Evolutionary conservation across 306 rosid genomes (phyloP), one percentile per base, ranked within the genome.

Genomic region (Psophocarpus tetragonolobus): DNA sequence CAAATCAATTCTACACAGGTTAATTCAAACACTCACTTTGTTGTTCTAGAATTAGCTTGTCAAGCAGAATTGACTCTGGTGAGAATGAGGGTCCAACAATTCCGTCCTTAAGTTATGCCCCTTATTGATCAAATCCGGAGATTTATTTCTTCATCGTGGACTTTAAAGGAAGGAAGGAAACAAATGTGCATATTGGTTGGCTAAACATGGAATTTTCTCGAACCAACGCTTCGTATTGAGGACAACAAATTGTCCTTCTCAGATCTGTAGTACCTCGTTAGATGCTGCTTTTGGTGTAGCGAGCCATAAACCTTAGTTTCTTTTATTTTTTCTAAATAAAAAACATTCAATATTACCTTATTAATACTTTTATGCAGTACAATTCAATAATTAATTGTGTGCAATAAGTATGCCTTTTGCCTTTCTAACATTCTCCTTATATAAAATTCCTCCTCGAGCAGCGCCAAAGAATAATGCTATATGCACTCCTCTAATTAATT

Each of bases 391-490:
- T 75, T 29, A 42, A 18, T 18, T 61, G 26, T 62, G n/a, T 29
- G 71, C 71, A 45, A 12, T 30, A 11, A 32, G 48, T 61, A 45
- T 15, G 17, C 63, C 18, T 13, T 75, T 41, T 8, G 70, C 61
- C 71, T 74, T 63, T 48, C 47, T 75, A 75, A 30, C 72, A 61
- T 21, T 63, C 63, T 47, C 3, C 0, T 5, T 62, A 18, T 61
- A 20, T 30, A 62, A 75, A 61, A 74, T 4, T 51, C 50, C 1
- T 79, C 30, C 20, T 36, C 26, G 60, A 54, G 74, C 74, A 13
- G 74, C n/a, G 75, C 74, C 80, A 53, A 10, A 53, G 75, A 74
- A 56, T 51, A 47, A 81, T 66, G 29, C 57, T 8, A 21, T 6
- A 41, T 66, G 39, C 51, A 21, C 51, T 42, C 60, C 32, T 35